phyloP scores from a whole-genome alignment of 2,329 filamentous ascomycete species.

The Penicillium sp. region DNA sequence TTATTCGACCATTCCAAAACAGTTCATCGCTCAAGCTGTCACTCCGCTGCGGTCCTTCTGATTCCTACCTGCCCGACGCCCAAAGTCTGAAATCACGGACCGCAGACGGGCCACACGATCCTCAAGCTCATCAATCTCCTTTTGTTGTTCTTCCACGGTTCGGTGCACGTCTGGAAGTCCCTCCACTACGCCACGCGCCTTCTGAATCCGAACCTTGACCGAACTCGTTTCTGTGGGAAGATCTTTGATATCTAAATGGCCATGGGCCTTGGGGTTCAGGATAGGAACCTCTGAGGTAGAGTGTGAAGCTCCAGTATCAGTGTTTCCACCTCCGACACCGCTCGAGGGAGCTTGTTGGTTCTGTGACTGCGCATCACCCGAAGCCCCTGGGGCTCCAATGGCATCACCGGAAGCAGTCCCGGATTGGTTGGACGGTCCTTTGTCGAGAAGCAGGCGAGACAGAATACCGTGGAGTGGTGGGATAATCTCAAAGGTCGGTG shows the following conservation, averaged over 20 bases:
- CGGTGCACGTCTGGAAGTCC: conserved; percentile 43
- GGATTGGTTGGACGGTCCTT: conserved; percentile 36
- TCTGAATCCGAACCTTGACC: conserved; percentile 77
- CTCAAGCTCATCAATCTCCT: conserved; percentile 42
- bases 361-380: conserved; percentile 23
- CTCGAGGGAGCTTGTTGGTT: conserved; percentile 25
- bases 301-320: conserved; percentile 25
- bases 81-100: conserved; percentile 40
- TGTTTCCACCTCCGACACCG: conserved; percentile 19
- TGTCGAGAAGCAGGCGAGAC: conserved; percentile 59
- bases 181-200: conserved; percentile 55
- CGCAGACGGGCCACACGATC: conserved; percentile 37
- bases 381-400: conserved; percentile 24
- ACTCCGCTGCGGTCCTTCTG: conserved; percentile 3
- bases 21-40: not conserved
- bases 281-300: conserved; percentile 23
- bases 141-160: conserved; percentile 42
- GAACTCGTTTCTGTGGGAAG: conserved; percentile 71
- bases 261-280: conserved; percentile 27
- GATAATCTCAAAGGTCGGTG: conserved; percentile 78
- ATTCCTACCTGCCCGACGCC: conserved; percentile 25
- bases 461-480: conserved; percentile 76
- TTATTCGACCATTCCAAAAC: not conserved
- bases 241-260: conserved; percentile 64
- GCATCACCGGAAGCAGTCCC: conserved; percentile 18